phyloP scores from a whole-genome alignment of 441 rosid species.

The Euphorbia corollata region DNA sequence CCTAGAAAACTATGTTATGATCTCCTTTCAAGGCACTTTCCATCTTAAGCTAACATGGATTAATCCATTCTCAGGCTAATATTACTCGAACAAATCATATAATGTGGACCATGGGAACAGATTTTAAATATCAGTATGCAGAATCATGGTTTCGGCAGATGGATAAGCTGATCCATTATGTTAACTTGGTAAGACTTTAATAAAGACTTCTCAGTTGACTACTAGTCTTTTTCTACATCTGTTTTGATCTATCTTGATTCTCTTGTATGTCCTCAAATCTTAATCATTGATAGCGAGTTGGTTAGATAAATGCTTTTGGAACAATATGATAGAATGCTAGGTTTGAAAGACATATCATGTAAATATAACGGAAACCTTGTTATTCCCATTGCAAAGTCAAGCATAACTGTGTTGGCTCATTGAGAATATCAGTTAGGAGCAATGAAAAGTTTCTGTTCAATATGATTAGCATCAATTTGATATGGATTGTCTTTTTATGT shows the following conservation, averaged over 20 bases:
- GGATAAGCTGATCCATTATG: slow-evolving; percentile 98
- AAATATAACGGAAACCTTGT: background rate
- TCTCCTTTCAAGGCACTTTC: slow-evolving; percentile 11
- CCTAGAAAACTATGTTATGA: slow-evolving; percentile 8
- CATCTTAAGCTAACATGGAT: slow-evolving; percentile 10
- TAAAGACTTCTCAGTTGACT: slow-evolving; percentile 9
- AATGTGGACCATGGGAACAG: slow-evolving; percentile 99
- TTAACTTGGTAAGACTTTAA: slow-evolving; percentile 60
- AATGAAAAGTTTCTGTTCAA: background rate
- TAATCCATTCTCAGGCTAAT: slow-evolving; percentile 62
- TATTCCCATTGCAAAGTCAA: slow-evolving; percentile 1
- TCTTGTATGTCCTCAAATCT: background rate
- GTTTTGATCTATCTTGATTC: background rate
- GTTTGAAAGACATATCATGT: background rate
- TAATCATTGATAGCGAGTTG: background rate
- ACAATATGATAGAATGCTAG: background rate
- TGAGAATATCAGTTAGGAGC: background rate
- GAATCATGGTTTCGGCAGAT: slow-evolving; percentile 83
- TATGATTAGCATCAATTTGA: background rate
- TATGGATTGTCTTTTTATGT: background rate
- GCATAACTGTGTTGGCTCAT: background rate
- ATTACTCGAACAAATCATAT: slow-evolving; percentile 84
- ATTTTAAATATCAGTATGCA: slow-evolving; percentile 95
- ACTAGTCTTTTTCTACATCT: background rate
- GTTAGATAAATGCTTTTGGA: background rate